Conservation (phyloP, 2,329 filamentous ascomycete genomes). For the Claviceps spartinae region DNA sequence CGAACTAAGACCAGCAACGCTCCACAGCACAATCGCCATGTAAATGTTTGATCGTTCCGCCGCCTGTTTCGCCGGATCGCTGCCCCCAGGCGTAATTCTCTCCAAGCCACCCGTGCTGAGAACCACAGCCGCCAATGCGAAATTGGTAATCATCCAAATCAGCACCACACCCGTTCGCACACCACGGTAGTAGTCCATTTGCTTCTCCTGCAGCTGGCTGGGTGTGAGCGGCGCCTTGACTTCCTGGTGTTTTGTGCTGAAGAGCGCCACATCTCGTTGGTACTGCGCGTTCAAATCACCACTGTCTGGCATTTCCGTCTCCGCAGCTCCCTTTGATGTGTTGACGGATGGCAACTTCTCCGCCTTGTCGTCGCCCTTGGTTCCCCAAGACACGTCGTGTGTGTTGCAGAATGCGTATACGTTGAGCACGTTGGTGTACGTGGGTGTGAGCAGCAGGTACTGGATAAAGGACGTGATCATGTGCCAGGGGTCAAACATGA, state of each 20-base stretch:
- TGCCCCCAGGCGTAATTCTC: constrained; percentile 37
- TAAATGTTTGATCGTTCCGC: constrained; percentile 60
- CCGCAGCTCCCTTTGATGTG: constrained; percentile 76
- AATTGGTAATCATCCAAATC: constrained; percentile 93
- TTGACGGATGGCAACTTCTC: constrained; percentile 81
- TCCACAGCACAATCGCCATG: constrained; percentile 78
- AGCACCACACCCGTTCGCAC: constrained; percentile 87
- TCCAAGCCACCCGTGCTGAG: constrained; percentile 76
- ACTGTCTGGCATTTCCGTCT: constrained; percentile 92
- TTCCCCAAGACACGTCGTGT: constrained; percentile 95
- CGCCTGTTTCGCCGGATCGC: constrained; percentile 26
- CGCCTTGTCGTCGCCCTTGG: constrained; percentile 92
- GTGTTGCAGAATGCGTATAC: constrained; percentile 99
- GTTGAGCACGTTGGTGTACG: constrained; percentile 96
- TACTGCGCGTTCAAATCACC: constrained; percentile 93
- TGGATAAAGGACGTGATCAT: constrained; percentile 94
- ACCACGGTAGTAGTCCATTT: constrained; percentile 97
- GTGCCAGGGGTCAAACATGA: constrained; percentile 98
- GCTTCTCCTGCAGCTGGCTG: constrained; percentile 55
- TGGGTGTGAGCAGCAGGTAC: constrained; percentile 88
- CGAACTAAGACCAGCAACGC: constrained; percentile 67
- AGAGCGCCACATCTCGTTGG: constrained; percentile 65
- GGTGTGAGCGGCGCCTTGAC: constrained; percentile 49
- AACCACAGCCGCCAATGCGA: constrained; percentile 75
- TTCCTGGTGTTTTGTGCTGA: constrained; percentile 59